Percentiles rank a stretch among this genome's conserved stretches.
phyloP scores from a whole-genome alignment of 495 filamentous ascomycete species.

The Rhizodiscina lignyota region DNA sequence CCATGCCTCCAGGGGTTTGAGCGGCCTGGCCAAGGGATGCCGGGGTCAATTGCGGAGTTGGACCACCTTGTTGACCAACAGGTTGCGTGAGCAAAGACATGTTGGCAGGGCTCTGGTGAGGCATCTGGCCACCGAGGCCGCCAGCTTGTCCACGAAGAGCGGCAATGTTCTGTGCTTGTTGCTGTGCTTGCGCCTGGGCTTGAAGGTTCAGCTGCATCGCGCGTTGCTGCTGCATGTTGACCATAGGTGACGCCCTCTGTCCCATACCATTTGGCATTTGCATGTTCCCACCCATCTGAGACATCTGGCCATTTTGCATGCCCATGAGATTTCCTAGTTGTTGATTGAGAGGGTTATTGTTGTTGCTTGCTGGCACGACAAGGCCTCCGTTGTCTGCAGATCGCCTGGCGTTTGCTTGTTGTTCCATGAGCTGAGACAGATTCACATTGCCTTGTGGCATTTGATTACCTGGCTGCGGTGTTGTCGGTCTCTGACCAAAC shows the following conservation, averaged over 20 bases:
- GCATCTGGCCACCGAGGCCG: constrained; percentile 25
- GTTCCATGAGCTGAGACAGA: constrained; percentile 38
- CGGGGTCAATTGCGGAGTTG: constrained; percentile 15
- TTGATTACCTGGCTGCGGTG: too few relatives aligned
- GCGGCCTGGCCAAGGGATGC: constrained; percentile 8
- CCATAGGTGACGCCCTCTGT: background rate
- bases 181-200: constrained; percentile 24
- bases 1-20: constrained; percentile 5
- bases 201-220: constrained; percentile 12
- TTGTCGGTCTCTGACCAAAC: too few relatives aligned
- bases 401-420: constrained; percentile 44
- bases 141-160: constrained; percentile 31
- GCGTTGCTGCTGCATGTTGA: background rate
- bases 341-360: constrained; percentile 30
- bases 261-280: constrained; percentile 28
- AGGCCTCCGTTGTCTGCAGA: constrained; percentile 48
- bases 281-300: constrained; percentile 18
- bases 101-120: constrained; percentile 33
- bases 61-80: constrained; percentile 21
- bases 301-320: constrained; percentile 16
- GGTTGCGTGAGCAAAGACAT: constrained; percentile 47
- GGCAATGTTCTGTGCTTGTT: constrained; percentile 24
- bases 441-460: constrained; percentile 35
- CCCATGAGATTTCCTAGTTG: constrained; percentile 25
- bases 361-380: constrained; percentile 48